Conservation (phyloP, 805 yeast genomes). For the Saccharomycopsis oosterbeekiorum region DNA sequence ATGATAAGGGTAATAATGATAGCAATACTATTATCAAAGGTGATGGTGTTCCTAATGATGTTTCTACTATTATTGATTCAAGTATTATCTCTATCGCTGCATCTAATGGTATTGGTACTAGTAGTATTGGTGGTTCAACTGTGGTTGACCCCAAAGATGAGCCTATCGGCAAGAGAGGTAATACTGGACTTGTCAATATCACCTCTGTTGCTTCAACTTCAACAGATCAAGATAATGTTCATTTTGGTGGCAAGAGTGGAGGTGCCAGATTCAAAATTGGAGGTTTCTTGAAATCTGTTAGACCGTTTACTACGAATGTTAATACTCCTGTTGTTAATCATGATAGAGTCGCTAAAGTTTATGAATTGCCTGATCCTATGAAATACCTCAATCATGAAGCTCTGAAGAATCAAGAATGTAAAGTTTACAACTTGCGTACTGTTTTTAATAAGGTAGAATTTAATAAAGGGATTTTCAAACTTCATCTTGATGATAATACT, state of each 20-base stretch:
- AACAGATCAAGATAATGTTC: neutral
- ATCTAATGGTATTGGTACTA: neutral
- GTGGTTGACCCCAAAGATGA: neutral
- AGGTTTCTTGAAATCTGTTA: conserved; percentile 45
- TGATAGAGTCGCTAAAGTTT: conserved; percentile 39
- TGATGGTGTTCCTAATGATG: neutral
- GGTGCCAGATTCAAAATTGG: conserved; percentile 39
- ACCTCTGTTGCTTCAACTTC: neutral
- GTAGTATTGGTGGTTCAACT: neutral
- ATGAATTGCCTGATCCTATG: conserved; percentile 50
- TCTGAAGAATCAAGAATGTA: neutral
- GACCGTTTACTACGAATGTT: conserved; percentile 52
- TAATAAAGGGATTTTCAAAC: conserved; percentile 33
- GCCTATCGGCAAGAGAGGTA: neutral
- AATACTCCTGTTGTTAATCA: conserved; percentile 29
- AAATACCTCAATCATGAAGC: conserved; percentile 26
- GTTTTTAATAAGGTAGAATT: neutral
- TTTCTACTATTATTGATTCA: neutral
- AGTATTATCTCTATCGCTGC: neutral
- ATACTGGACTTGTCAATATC: neutral
- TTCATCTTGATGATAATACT: conserved; percentile 36
- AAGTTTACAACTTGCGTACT: conserved; percentile 13
- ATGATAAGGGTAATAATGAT: neutral
- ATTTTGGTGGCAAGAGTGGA: neutral
- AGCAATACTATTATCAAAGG: neutral